phyloP scores from a whole-genome alignment of 2,329 filamentous ascomycete genomes.

The Colletotrichum sp. region DNA sequence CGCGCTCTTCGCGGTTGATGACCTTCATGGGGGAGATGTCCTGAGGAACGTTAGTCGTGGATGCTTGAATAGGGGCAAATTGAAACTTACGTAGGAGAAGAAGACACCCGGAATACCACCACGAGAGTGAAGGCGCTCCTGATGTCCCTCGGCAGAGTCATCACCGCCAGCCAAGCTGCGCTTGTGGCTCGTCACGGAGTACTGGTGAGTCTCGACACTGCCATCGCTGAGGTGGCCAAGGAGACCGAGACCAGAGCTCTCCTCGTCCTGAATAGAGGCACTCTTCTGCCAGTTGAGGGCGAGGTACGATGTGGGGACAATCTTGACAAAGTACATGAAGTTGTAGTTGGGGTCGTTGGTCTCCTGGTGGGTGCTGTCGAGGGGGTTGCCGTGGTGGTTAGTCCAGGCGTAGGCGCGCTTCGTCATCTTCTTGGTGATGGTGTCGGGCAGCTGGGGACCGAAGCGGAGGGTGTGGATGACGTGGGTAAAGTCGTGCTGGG shows the following conservation, averaged over 20 bases:
- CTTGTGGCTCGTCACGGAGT: constrained; percentile 97
- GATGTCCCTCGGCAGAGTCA: constrained; percentile 86
- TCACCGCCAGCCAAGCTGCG: constrained; percentile 83
- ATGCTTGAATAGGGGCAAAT: not conserved
- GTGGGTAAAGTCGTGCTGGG: constrained; percentile 87
- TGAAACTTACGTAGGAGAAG: constrained; percentile 86
- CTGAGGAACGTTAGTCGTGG: constrained; percentile 46
- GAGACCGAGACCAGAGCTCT: constrained; percentile 68
- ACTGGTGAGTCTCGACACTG: constrained; percentile 96
- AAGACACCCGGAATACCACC: constrained; percentile 97
- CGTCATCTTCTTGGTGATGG: constrained; percentile 66
- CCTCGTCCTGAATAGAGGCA: constrained; percentile 45
- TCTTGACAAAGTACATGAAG: constrained; percentile 99
- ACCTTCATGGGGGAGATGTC: constrained; percentile 99
- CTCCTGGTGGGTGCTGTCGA: constrained; percentile 79
- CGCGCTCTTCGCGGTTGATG: constrained; percentile 89
- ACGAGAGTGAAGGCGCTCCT: constrained; percentile 86
- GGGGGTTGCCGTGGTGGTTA: constrained; percentile 89
- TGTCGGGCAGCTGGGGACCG: constrained; percentile 85
- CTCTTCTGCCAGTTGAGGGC: constrained; percentile 86
- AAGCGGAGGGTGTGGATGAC: constrained; percentile 89
- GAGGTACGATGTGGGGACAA: constrained; percentile 93
- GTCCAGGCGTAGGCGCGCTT: constrained; percentile 68
- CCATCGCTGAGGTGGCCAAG: constrained; percentile 73
- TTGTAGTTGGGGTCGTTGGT: constrained; percentile 88